Evolutionary conservation across 2,329 filamentous ascomycete species (phyloP), one percentile per base, ranked within the genome.

Genomic region (Talaromyces sp.): DNA sequence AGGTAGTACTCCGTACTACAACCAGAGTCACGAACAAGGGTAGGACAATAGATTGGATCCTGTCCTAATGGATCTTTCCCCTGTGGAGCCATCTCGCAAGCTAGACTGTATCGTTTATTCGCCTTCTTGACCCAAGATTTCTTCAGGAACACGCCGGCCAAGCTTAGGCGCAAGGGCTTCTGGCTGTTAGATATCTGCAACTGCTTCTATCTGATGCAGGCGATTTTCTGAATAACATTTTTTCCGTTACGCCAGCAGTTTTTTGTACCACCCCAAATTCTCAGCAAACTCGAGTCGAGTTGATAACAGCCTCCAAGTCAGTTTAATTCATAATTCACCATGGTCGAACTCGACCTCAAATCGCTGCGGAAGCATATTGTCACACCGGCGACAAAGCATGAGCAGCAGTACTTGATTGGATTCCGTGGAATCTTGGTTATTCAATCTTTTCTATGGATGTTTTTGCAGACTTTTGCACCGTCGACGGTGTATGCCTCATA

Each of bases 401-500:
- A 73, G 75, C 35, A 59, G 33, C 43, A 51, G 13, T 59, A 59
- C 13, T 48, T 59, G 31, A 40, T 56, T 46, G 57, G 57, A n/a
- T 59, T 59, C 22, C 57, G 57, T 36, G 57, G 57, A 21, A 61
- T 78, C n/a, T 63, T 79, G 17, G 73, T 73, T 6, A 62, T 80
- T 11, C 66, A 75, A 60, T 71, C 73, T 10, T 77, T 80, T 51
- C 60, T 78, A 41, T 79, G 76, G 66, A 66, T 74, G 41, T 80
- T 78, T 63, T 74, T 80, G 45, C 67, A 73, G 45, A 72, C 70
- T 1, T 80, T 79, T 62, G 69, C 76, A 17, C 78, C 78, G 13
- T 67, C 70, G 8, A 66, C 77, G 9, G 75, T 77, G 4, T 67
- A 66, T 28, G 69, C 69, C 51, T 72, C 70, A 2, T 70, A 73